Percentiles rank a stretch among this genome's conserved stretches.
Evolutionary conservation across 2,329 filamentous ascomycete genomes (phyloP).

Genomic region (Alternaria rosae): DNA sequence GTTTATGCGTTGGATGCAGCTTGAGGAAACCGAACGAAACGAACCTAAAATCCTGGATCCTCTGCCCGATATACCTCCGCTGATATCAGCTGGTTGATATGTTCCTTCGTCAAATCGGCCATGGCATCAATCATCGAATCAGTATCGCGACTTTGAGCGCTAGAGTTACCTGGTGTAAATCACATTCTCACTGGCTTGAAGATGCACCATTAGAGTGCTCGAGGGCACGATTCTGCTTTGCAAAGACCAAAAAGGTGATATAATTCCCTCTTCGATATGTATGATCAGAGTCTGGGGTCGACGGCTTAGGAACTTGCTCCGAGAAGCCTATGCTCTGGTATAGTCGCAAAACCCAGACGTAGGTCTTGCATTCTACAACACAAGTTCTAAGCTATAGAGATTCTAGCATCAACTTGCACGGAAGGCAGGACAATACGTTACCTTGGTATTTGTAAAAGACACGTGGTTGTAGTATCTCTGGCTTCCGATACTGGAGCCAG

Average conservation of each 20-base stretch:
- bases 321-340: not conserved
- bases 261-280: not conserved
- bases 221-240: not conserved
- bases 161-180: not conserved
- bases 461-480: not conserved
- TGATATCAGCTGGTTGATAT: not conserved
- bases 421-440: not conserved
- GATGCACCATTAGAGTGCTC: not conserved
- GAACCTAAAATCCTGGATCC: not conserved
- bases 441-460: not conserved
- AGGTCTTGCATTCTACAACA: not conserved
- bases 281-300: not conserved
- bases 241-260: not conserved
- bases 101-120: not conserved
- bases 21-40: not conserved
- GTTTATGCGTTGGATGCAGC: constrained; percentile 7
- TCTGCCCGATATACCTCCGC: not conserved
- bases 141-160: not conserved
- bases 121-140: not conserved
- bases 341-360: not conserved
- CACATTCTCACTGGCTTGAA: not conserved
- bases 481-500: not conserved
- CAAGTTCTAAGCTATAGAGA: not conserved
- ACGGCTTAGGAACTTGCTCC: not conserved
- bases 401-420: not conserved